Evolutionary conservation across 1,284 basidiomycete species (phyloP).

Genomic region (Microstroma glucosiphilum): DNA sequence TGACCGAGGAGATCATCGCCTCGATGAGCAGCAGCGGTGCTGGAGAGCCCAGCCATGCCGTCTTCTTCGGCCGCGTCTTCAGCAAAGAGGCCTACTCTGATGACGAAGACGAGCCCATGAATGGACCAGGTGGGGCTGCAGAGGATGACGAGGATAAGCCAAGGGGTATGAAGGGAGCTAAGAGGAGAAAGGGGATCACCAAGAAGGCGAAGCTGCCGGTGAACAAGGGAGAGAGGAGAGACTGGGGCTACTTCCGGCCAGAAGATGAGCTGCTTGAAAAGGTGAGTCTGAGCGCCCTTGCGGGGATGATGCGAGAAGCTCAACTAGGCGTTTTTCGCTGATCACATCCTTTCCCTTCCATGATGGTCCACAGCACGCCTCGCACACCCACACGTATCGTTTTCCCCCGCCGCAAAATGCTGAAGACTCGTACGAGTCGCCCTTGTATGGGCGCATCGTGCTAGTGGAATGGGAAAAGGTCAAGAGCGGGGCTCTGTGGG

Average conservation of each 20-base stretch:
- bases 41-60: slow-evolving; percentile 24
- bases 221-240: slow-evolving; percentile 16
- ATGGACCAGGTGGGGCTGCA: not conserved
- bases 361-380: slow-evolving; percentile 25
- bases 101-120: slow-evolving; percentile 31
- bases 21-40: not conserved
- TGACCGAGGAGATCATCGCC: slow-evolving; percentile 30
- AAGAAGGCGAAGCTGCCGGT: not conserved
- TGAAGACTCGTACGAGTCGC: slow-evolving; percentile 40
- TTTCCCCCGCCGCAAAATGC: slow-evolving; percentile 45
- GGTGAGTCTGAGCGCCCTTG: not conserved
- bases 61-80: slow-evolving; percentile 47
- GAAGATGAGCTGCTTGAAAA: slow-evolving; percentile 40
- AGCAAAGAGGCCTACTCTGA: slow-evolving; percentile 40
- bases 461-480: slow-evolving; percentile 24
- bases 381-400: slow-evolving; percentile 38
- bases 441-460: slow-evolving; percentile 38
- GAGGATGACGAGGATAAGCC: slow-evolving; percentile 29
- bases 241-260: slow-evolving; percentile 44
- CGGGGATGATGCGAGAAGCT: too few species aligned
- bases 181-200: slow-evolving; percentile 23
- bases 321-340: too few species aligned
- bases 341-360: not conserved
- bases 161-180: slow-evolving; percentile 32
- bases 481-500: not conserved